These are phyloP conservation scores for Aegilops bicornis DNA, from an alignment of 176 grass and related monocot species.

Conservation along the genomic window DNA sequence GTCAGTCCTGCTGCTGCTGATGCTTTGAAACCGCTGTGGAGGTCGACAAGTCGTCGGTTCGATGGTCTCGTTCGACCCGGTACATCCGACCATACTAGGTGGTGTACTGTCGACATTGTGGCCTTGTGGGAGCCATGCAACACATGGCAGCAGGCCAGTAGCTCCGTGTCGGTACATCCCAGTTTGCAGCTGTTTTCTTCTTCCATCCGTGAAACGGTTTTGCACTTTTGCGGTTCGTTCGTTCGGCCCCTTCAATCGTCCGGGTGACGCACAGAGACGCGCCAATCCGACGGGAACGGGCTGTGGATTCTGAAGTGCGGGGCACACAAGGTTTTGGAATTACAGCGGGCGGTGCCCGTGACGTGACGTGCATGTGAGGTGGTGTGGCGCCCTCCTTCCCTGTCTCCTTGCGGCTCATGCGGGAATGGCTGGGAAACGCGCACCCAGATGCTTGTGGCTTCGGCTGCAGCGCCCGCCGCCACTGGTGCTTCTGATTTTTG, in stretches of 20 bases:
- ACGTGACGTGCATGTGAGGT: slow-evolving; percentile 23
- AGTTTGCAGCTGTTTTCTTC: background rate
- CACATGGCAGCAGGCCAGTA: background rate
- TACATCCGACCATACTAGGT: background rate
- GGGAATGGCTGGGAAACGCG: too few species aligned
- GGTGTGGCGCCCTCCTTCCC: background rate
- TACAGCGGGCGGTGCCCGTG: background rate
- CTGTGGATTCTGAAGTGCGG: background rate
- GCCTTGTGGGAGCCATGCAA: background rate
- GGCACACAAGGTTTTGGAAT: background rate
- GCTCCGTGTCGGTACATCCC: background rate
- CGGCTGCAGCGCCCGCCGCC: background rate
- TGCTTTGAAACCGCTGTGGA: background rate
- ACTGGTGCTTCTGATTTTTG: background rate
- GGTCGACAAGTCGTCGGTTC: background rate
- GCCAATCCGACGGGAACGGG: too few species aligned
- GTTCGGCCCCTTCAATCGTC: background rate
- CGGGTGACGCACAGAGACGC: too few species aligned
- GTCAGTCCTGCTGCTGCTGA: background rate
- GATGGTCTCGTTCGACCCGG: background rate
- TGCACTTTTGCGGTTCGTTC: background rate
- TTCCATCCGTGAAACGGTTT: background rate
- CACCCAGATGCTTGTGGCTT: too few species aligned
- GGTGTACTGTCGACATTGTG: background rate
- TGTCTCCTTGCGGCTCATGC: slow-evolving; percentile 5